Evolutionary conservation across 495 filamentous ascomycete genomes (phyloP).

Genomic region (Aspergillus homomorphus): DNA sequence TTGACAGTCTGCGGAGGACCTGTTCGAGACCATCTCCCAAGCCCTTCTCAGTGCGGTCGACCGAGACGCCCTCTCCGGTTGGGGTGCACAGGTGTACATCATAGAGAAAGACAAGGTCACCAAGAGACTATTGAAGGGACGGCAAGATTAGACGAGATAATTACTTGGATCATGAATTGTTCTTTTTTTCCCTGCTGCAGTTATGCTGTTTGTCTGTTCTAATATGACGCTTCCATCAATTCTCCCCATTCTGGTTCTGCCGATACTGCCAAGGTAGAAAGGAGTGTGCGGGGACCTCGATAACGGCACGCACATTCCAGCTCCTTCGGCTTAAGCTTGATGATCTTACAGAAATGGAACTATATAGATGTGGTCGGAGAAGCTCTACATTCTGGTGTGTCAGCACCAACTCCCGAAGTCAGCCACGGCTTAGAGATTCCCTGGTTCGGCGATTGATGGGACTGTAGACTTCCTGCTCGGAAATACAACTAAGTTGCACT

Average conservation of each 20-base stretch:
- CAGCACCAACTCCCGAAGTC: background rate
- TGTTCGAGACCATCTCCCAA: slow-evolving; percentile 98
- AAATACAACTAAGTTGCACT: background rate
- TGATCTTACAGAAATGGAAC: background rate
- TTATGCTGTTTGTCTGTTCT: slow-evolving; percentile 8
- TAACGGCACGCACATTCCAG: background rate
- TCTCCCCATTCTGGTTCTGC: background rate
- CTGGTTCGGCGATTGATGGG: slow-evolving; percentile 30
- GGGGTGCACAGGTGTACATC: slow-evolving; percentile 98
- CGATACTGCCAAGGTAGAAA: background rate
- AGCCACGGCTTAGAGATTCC: background rate
- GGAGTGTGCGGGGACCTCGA: background rate
- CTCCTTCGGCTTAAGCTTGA: background rate
- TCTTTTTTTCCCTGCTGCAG: slow-evolving; percentile 10
- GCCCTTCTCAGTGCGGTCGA: slow-evolving; percentile 95
- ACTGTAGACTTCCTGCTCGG: background rate
- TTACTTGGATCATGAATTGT: slow-evolving; percentile 14
- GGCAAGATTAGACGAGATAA: slow-evolving; percentile 55
- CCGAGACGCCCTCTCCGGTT: slow-evolving; percentile 91
- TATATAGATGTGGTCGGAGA: slow-evolving; percentile 18
- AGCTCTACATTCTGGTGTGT: slow-evolving; percentile 13
- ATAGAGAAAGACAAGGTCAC: slow-evolving; percentile 99
- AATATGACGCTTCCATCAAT: background rate
- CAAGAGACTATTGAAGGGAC: slow-evolving; percentile 93
- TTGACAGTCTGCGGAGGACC: slow-evolving; percentile 75